Evolutionary conservation across 768 basidiomycete genomes (phyloP).

Genomic region (Tulasnella sp.): DNA sequence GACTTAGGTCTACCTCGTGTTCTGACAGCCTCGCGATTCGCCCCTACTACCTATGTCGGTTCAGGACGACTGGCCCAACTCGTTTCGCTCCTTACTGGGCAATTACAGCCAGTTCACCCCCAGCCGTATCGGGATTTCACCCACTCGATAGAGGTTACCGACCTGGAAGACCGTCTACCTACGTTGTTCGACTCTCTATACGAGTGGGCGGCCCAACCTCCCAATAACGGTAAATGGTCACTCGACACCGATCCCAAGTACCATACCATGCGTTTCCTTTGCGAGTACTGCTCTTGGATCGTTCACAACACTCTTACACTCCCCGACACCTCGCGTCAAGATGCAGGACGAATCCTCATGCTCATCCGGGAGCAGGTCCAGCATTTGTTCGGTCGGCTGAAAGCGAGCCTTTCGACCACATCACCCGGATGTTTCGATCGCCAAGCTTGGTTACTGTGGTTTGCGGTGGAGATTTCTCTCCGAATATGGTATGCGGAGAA

Average conservation of each 20-base stretch:
- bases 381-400: constrained; percentile 30
- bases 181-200: constrained; percentile 36
- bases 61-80: constrained; percentile 52
- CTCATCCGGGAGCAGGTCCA: constrained; percentile 30
- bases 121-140: constrained; percentile 22
- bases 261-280: constrained; percentile 29
- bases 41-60: constrained; percentile 40
- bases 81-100: constrained; percentile 29
- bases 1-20: constrained; percentile 45
- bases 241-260: background rate
- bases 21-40: constrained; percentile 42
- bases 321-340: constrained; percentile 24
- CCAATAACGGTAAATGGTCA: background rate
- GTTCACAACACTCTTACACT: background rate
- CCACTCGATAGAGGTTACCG: constrained; percentile 31
- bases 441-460: constrained; percentile 45
- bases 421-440: background rate
- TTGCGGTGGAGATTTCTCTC: constrained; percentile 43
- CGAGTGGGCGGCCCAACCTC: constrained; percentile 26
- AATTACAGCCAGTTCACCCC: constrained; percentile 25
- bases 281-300: constrained; percentile 38
- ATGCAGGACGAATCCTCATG: constrained; percentile 24
- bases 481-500: constrained; percentile 29
- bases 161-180: constrained; percentile 32
- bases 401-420: constrained; percentile 30